A percentile compares a stretch with the other conserved stretches of the same genome.
phyloP scores from a whole-genome alignment of 176 grass and related monocot genomes.

The Avena sativa region DNA sequence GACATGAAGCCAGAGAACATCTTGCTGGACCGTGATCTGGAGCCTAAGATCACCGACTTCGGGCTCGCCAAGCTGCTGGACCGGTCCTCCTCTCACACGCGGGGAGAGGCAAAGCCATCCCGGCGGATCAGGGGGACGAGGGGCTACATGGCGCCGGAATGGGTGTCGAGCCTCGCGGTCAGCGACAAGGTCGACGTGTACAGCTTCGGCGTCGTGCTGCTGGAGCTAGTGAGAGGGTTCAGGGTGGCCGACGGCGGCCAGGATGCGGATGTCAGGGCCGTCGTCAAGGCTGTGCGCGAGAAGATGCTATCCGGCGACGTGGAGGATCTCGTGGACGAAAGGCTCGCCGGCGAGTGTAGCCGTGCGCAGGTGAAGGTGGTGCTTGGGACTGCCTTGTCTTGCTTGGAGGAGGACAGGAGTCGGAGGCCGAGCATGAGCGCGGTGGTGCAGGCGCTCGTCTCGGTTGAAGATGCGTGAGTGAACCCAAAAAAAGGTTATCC shows the following conservation, averaged over 20 bases:
- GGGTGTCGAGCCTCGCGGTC: neutral
- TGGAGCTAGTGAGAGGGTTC: constrained; percentile 52
- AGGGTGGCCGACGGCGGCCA: constrained; percentile 19
- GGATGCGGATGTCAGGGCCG: neutral
- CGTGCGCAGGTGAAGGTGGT: constrained; percentile 11
- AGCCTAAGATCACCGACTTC: too few species aligned
- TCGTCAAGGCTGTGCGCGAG: neutral
- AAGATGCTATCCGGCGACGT: constrained; percentile 3
- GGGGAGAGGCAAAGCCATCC: neutral
- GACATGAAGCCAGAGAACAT: too few species aligned
- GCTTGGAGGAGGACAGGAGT: constrained; percentile 29
- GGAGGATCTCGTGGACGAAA: neutral
- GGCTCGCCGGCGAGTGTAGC: constrained; percentile 8
- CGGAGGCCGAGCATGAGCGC: constrained; percentile 13
- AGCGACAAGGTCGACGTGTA: constrained; percentile 57
- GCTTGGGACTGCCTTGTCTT: constrained; percentile 19
- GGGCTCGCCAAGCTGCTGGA: too few species aligned
- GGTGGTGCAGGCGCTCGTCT: constrained; percentile 27
- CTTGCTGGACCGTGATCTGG: too few species aligned
- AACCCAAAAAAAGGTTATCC: too few species aligned
- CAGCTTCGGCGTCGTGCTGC: constrained; percentile 68
- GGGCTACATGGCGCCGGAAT: constrained; percentile 32
- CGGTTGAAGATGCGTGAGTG: constrained; percentile 21
- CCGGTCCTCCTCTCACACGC: too few species aligned
- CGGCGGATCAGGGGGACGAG: constrained; percentile 21